Evolutionary conservation across 768 basidiomycete species (phyloP).

Genomic region (Boletus rubescentipes): DNA sequence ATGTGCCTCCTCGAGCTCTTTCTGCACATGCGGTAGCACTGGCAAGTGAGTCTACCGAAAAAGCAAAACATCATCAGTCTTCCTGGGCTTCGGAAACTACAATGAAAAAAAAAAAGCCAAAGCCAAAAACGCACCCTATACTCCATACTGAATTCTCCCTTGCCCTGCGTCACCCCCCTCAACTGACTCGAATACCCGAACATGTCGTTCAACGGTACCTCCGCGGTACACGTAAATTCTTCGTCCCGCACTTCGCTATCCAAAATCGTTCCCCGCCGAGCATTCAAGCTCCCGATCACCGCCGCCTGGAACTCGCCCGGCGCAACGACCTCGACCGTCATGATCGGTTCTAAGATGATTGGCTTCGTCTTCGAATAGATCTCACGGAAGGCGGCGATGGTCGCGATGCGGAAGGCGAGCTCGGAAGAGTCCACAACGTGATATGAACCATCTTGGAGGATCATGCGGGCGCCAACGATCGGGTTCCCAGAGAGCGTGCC

Average conservation of each 20-base stretch:
- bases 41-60: slow-evolving; percentile 67
- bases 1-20: slow-evolving; percentile 85
- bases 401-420: slow-evolving; percentile 88
- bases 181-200: slow-evolving; percentile 95
- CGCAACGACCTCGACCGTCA: slow-evolving; percentile 96
- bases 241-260: slow-evolving; percentile 97
- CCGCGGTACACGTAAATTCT: slow-evolving; percentile 89
- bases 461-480: slow-evolving; percentile 81
- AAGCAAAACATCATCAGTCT: background rate
- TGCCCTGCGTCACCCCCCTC: slow-evolving; percentile 93
- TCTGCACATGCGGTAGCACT: slow-evolving; percentile 83
- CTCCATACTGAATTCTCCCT: slow-evolving; percentile 85
- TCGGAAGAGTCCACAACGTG: slow-evolving; percentile 97
- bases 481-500: slow-evolving; percentile 87
- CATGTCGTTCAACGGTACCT: slow-evolving; percentile 97
- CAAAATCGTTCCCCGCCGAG: slow-evolving; percentile 88
- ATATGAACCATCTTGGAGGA: slow-evolving; percentile 88
- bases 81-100: background rate
- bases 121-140: slow-evolving; percentile 57
- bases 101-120: background rate
- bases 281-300: slow-evolving; percentile 93
- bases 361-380: slow-evolving; percentile 74
- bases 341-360: slow-evolving; percentile 94
- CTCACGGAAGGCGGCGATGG: slow-evolving; percentile 91
- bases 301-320: slow-evolving; percentile 94